phyloP scores from a whole-genome alignment of 192 early-diverging fungal species.

The Umbelopsis isabellina region DNA sequence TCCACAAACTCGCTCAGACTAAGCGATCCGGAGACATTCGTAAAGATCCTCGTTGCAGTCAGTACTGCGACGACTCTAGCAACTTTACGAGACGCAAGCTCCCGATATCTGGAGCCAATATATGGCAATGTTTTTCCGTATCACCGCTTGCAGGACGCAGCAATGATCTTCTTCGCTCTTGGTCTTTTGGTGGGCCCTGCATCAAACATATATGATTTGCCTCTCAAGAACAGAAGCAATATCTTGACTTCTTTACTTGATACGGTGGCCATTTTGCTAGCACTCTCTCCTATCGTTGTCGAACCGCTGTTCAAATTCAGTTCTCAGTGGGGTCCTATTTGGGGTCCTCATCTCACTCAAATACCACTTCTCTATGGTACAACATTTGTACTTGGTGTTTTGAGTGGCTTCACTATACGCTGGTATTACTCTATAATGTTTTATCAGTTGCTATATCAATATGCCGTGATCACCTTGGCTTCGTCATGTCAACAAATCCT shows the following conservation, averaged over 20 bases:
- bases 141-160: conserved; percentile 46
- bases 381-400: conserved; percentile 51
- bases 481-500: too few species aligned
- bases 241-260: conserved; percentile 21
- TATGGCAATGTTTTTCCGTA: conserved; percentile 70
- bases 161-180: conserved; percentile 40
- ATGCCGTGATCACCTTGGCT: too few species aligned
- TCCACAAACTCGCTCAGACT: too few species aligned
- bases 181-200: conserved; percentile 43
- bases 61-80: conserved; percentile 25
- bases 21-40: neutral
- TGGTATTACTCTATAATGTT: too few species aligned
- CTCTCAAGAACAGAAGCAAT: neutral
- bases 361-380: conserved; percentile 55
- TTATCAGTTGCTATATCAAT: too few species aligned
- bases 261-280: conserved; percentile 43
- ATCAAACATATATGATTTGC: neutral
- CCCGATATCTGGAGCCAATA: conserved; percentile 66
- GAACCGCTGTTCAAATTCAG: conserved; percentile 55
- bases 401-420: conserved; percentile 24
- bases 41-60: neutral
- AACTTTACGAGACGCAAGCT: conserved; percentile 50
- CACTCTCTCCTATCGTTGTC: conserved; percentile 51
- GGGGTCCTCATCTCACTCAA: conserved; percentile 63
- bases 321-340: conserved; percentile 55